phyloP scores from a whole-genome alignment of 2,329 filamentous ascomycete species.

The Aureobasidium sp. region DNA sequence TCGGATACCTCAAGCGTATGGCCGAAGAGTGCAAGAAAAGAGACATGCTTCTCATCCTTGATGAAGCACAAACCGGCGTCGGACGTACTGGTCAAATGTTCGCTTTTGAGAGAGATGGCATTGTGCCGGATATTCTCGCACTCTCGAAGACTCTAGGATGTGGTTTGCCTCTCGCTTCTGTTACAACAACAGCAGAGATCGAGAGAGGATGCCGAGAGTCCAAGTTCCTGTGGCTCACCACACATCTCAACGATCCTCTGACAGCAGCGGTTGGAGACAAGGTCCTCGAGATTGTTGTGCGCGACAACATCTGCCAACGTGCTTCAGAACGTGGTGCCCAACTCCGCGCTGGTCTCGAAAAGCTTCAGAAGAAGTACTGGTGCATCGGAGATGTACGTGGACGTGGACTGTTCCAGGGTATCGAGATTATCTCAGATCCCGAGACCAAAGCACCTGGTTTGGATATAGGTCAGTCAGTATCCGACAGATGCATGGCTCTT shows the following conservation, averaged over 20 bases:
- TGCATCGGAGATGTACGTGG: slow-evolving; percentile 38
- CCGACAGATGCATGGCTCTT: slow-evolving; percentile 27
- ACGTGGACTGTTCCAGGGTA: slow-evolving; percentile 33
- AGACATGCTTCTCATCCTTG: slow-evolving; percentile 96
- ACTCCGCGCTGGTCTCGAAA: slow-evolving; percentile 28
- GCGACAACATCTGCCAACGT: slow-evolving; percentile 29
- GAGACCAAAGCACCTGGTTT: slow-evolving; percentile 29
- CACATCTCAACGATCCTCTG: slow-evolving; percentile 36
- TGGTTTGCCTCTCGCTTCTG: slow-evolving; percentile 33
- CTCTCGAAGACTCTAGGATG: slow-evolving; percentile 52
- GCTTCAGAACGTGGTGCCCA: slow-evolving; percentile 27
- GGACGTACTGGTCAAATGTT: slow-evolving; percentile 95
- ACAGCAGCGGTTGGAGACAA: slow-evolving; percentile 34
- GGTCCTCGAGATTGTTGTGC: slow-evolving; percentile 35
- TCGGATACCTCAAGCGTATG: slow-evolving; percentile 84
- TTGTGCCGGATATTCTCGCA: slow-evolving; percentile 95
- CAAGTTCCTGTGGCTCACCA: slow-evolving; percentile 34
- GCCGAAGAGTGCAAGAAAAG: slow-evolving; percentile 92
- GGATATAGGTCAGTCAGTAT: slow-evolving; percentile 31
- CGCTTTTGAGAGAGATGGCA: slow-evolving; percentile 93
- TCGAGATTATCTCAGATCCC: slow-evolving; percentile 35
- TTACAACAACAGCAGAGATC: slow-evolving; percentile 31
- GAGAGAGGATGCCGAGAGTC: slow-evolving; percentile 27
- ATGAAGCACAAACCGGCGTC: slow-evolving; percentile 99
- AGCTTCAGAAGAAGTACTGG: slow-evolving; percentile 30